These are phyloP conservation scores for Metschnikowia lachancei DNA, from an alignment of 805 yeast genomes.

Conservation along the genomic window DNA sequence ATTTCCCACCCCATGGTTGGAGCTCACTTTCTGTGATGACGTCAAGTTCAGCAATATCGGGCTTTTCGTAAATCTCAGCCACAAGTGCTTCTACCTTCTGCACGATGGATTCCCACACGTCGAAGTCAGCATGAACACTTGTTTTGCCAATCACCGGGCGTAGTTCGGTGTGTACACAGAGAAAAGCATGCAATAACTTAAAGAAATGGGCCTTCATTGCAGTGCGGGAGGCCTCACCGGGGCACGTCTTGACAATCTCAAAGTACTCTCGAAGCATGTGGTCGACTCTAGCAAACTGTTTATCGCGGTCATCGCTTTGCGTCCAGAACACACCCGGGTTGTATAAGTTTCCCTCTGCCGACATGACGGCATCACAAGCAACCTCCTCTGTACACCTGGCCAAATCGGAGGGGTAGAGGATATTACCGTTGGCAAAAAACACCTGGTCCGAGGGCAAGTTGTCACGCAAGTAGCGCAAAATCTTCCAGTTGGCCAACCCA, in stretches of 20 bases:
- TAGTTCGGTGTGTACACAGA: conserved; percentile 72
- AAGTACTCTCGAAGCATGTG: conserved; percentile 78
- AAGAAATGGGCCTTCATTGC: conserved; percentile 94
- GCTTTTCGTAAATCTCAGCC: conserved; percentile 48
- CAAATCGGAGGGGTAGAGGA: conserved; percentile 85
- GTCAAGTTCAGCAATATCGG: conserved; percentile 57
- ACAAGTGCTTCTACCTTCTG: conserved; percentile 67
- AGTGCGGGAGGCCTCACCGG: conserved; percentile 69
- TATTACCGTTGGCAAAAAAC: conserved; percentile 90
- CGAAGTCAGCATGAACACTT: conserved; percentile 37
- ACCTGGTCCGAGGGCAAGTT: conserved; percentile 78
- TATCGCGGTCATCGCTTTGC: conserved; percentile 49
- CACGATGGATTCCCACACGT: conserved; percentile 53
- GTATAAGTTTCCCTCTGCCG: conserved; percentile 92
- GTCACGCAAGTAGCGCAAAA: conserved; percentile 70
- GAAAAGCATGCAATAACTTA: conserved; percentile 77
- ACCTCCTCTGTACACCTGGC: conserved; percentile 62
- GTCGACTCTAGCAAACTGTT: conserved; percentile 83
- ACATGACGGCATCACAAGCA: conserved; percentile 88
- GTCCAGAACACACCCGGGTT: conserved; percentile 90
- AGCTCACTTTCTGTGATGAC: conserved; percentile 50
- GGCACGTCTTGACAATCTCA: conserved; percentile 64
- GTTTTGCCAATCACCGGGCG: conserved; percentile 66
- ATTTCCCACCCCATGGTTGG: conserved; percentile 76
- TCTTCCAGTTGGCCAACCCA: conserved; percentile 92